Conservation (phyloP, 2,329 filamentous ascomycete genomes). For the Pseudocercospora macadamiae region DNA sequence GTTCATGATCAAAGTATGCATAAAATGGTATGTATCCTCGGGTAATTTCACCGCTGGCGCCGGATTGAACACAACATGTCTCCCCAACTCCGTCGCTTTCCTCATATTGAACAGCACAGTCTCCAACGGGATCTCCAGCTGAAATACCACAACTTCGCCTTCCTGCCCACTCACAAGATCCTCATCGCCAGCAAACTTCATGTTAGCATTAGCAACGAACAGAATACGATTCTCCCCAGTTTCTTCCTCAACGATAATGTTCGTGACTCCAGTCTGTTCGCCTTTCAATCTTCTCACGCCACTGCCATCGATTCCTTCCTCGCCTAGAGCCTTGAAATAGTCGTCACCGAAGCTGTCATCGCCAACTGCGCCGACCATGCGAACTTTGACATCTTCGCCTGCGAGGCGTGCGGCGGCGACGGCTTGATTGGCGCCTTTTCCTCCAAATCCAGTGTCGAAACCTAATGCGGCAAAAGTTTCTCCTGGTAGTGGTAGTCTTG, state of each 20-base stretch:
- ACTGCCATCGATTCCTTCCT: constrained; percentile 48
- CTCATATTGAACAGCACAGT: constrained; percentile 41
- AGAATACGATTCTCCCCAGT: constrained; percentile 55
- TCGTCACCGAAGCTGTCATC: constrained; percentile 47
- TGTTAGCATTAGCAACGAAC: constrained; percentile 53
- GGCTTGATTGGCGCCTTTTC: constrained; percentile 95
- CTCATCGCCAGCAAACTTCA: constrained; percentile 38
- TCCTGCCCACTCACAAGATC: constrained; percentile 14
- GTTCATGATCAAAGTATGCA: constrained; percentile 84
- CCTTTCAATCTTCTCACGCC: constrained; percentile 45
- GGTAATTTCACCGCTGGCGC: constrained; percentile 72
- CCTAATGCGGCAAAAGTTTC: constrained; percentile 82
- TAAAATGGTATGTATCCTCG: constrained; percentile 63
- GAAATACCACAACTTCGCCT: constrained; percentile 49
- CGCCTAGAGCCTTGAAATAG: constrained; percentile 46
- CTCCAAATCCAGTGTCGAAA: constrained; percentile 80
- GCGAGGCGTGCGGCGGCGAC: constrained; percentile 52
- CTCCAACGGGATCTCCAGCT: constrained; percentile 51
- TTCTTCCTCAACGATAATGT: constrained; percentile 53
- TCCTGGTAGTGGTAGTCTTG: constrained; percentile 78
- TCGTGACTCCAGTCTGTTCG: constrained; percentile 52
- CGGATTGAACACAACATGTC: constrained; percentile 76
- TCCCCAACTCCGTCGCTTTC: constrained; percentile 33
- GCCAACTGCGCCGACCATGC: constrained; percentile 55
- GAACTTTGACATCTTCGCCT: constrained; percentile 43